phyloP scores from a whole-genome alignment of 2,329 filamentous ascomycete genomes.

The Endoconidiophora laricicola region DNA sequence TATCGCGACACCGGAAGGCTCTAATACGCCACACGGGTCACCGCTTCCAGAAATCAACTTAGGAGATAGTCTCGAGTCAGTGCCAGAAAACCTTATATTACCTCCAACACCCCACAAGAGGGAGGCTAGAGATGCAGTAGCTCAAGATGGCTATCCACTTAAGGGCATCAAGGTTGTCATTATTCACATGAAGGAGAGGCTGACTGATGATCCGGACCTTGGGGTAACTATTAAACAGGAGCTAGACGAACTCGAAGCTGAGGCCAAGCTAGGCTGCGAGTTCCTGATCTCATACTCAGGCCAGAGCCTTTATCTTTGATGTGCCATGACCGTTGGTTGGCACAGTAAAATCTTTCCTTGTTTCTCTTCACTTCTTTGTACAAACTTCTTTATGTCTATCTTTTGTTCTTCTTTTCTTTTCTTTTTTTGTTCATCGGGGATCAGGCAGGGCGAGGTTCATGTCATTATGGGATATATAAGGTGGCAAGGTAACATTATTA shows the following conservation, averaged over 20 bases:
- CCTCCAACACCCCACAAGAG: conserved; percentile 30
- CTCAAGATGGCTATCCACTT: conserved; percentile 32
- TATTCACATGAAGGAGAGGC: conserved; percentile 83
- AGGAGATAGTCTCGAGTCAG: conserved; percentile 11
- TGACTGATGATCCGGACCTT: conserved; percentile 53
- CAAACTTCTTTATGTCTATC: conserved; percentile 1
- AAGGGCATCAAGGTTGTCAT: conserved; percentile 64
- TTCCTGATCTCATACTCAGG: conserved; percentile 58
- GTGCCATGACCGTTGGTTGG: conserved; percentile 11
- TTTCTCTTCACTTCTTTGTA: conserved; percentile 5
- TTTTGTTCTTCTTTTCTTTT: neutral
- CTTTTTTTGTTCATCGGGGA: no score
- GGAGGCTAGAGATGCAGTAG: conserved; percentile 12
- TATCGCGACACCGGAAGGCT: conserved; percentile 12
- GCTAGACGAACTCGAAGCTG: conserved; percentile 47
- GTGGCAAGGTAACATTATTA: no score
- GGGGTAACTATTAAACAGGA: conserved; percentile 52
- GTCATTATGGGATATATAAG: neutral
- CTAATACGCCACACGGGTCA: conserved; percentile 8
- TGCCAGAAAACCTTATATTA: conserved; percentile 26
- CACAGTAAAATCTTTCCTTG: neutral
- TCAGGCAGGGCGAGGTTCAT: no score
- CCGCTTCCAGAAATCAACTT: conserved; percentile 1
- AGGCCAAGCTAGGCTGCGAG: conserved; percentile 55
- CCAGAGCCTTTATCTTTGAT: conserved; percentile 37